phyloP scores from a whole-genome alignment of 208 protist species.

The Acanthamoeba triangularis region DNA sequence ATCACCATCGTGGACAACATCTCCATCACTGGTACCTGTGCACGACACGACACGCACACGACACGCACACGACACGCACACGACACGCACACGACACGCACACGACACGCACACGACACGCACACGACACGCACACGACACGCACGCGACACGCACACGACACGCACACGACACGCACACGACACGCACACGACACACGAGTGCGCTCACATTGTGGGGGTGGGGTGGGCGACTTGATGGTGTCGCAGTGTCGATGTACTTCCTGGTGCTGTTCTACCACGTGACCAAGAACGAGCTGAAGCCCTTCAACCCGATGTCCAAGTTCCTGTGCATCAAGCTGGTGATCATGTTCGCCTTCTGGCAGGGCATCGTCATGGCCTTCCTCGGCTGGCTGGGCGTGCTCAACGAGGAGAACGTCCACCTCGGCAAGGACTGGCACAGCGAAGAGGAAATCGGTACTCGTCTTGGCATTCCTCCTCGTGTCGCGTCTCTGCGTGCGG shows the following conservation, averaged over 20 bases:
- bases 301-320: conserved; percentile 94
- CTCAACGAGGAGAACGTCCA: conserved; percentile 67
- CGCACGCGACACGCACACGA: no score
- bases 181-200: no score
- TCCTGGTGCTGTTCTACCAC: conserved; percentile 96
- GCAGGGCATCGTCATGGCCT: conserved; percentile 94
- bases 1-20: conserved; percentile 95
- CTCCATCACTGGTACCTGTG: conserved; percentile 91
- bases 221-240: no score
- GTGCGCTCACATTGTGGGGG: neutral
- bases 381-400: conserved; percentile 88
- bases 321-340: conserved; percentile 96
- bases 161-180: no score
- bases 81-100: no score
- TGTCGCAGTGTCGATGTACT: conserved; percentile 92
- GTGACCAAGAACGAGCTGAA: conserved; percentile 95
- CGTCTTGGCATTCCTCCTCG: neutral
- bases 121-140: neutral
- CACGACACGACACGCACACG: neutral
- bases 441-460: neutral
- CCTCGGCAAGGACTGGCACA: neutral
- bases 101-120: no score
- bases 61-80: neutral
- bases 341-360: conserved; percentile 97
- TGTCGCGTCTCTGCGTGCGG: neutral